phyloP scores from a whole-genome alignment of 163 green algal species.

The Scenedesmus sp. region DNA sequence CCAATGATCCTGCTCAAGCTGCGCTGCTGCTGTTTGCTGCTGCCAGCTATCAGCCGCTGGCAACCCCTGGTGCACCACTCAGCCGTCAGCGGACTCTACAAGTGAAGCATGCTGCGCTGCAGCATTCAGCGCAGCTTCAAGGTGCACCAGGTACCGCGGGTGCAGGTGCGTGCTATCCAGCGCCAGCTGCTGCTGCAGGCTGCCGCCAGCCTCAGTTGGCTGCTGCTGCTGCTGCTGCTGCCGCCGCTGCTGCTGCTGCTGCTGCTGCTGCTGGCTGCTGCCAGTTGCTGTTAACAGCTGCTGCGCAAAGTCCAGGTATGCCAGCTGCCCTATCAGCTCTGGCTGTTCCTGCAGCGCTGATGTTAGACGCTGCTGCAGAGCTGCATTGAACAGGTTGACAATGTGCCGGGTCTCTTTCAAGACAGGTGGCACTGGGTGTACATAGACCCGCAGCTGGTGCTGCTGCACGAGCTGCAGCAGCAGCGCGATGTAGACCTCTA shows the following conservation, averaged over 20 bases:
- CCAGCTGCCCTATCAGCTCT: conserved; percentile 41
- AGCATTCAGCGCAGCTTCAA: conserved; percentile 11
- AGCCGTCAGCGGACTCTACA: neutral
- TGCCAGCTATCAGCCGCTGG: neutral
- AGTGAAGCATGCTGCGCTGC: neutral
- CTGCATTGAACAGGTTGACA: neutral
- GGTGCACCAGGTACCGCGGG: conserved; percentile 60
- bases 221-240: conserved; percentile 55
- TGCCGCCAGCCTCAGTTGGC: conserved; percentile 30
- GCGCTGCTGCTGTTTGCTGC: neutral
- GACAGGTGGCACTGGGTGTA: conserved; percentile 79
- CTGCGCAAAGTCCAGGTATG: conserved; percentile 76
- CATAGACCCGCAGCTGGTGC: conserved; percentile 68
- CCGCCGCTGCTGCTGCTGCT: conserved; percentile 3
- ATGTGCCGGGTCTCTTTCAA: too few species aligned
- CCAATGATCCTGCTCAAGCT: too few species aligned
- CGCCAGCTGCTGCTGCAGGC: conserved; percentile 27
- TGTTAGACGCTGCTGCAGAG: neutral
- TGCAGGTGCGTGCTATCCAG: conserved; percentile 82
- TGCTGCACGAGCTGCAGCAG: conserved; percentile 56
- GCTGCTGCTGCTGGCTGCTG: neutral
- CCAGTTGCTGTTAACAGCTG: conserved; percentile 55
- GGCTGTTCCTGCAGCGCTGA: neutral
- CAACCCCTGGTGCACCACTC: neutral
- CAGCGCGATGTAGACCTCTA: conserved; percentile 73